Evolutionary conservation across 352 stramenopile genomes (phyloP).

Genomic region (Phytophthora pistaciae): DNA sequence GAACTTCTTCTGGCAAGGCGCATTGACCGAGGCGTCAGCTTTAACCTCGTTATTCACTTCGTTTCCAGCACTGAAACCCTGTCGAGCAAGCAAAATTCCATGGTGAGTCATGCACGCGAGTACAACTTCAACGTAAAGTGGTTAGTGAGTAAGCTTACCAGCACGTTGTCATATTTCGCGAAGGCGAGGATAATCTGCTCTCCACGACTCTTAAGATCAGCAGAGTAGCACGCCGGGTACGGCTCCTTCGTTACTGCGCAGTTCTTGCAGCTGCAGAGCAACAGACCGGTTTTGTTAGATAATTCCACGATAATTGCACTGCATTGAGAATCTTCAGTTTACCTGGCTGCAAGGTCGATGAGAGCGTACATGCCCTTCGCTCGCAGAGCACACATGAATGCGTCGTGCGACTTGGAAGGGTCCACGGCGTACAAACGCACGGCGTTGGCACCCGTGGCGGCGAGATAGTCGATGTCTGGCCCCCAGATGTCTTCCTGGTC

Average conservation of each 20-base stretch:
- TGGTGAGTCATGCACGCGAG: not conserved
- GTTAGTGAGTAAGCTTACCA: conserved; percentile 25
- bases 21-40: conserved; percentile 51
- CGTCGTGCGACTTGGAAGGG: conserved; percentile 81
- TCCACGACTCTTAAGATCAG: conserved; percentile 70
- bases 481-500: conserved; percentile 74
- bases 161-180: conserved; percentile 86
- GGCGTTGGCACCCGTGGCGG: conserved; percentile 74
- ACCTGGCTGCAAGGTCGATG: conserved; percentile 62
- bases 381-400: conserved; percentile 89
- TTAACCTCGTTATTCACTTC: conserved; percentile 82
- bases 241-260: conserved; percentile 65
- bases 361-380: conserved; percentile 81
- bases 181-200: conserved; percentile 85
- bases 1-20: conserved; percentile 92
- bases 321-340: not conserved
- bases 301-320: too few species aligned
- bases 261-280: conserved; percentile 43
- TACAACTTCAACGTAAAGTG: not conserved
- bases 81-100: not conserved
- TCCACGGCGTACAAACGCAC: conserved; percentile 88
- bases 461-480: conserved; percentile 70
- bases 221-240: conserved; percentile 66
- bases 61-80: conserved; percentile 80
- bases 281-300: not conserved